Base-by-base conservation (phyloP, 2,329 filamentous ascomycete genomes). In the Verticillium klebahnii region DNA sequence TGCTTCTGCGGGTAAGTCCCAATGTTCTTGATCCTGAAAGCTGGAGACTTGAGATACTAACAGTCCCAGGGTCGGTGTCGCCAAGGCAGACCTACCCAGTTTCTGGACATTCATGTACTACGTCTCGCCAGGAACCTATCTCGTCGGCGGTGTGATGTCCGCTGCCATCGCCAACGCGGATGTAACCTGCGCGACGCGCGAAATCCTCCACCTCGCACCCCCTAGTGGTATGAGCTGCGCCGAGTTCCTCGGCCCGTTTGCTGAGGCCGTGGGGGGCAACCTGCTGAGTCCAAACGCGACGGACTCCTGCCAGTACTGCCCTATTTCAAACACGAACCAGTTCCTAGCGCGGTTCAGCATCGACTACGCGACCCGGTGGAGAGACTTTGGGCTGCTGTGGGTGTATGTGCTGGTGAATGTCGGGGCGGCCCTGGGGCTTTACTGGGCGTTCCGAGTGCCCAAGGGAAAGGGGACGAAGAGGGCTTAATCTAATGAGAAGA, bases 71-170 rank as follows among this genome's bases (percentile, higher is more conserved):
- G 85, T 91, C 40, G 79, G 90, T 59, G 85, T 85, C 2, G 73
- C 79, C 0, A 85, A 85, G 0, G 69, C 69, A 0, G 75, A 78
- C 1, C 79, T 91, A 3, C 88, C 89, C 0, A 77, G 81, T 2
- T 90, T 91, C 76, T 91, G 89, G 89, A 83, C 82, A 60, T 89
- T 88, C 75, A 88, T 89, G 85, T 89, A 90, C 72, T 80, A 85
- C 34, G 75, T 87, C 56, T 89, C 85, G 0, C 89, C 89, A 0
- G 85, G 90, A 66, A 90, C 87, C 0, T 92, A 92, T 70, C 77
- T 90, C n/a, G 81, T 90, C 57, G 77, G 81, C 36, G 88, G 85
- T 7, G 81, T 91, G 71, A 76, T 89, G 66, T 68, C 69, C 0
- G 58, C 69, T 1, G 68, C 67, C 0, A 62, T 73, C 0, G 64